phyloP scores from a whole-genome alignment of 768 basidiomycete genomes.

The Sarcomyxa edulis region DNA sequence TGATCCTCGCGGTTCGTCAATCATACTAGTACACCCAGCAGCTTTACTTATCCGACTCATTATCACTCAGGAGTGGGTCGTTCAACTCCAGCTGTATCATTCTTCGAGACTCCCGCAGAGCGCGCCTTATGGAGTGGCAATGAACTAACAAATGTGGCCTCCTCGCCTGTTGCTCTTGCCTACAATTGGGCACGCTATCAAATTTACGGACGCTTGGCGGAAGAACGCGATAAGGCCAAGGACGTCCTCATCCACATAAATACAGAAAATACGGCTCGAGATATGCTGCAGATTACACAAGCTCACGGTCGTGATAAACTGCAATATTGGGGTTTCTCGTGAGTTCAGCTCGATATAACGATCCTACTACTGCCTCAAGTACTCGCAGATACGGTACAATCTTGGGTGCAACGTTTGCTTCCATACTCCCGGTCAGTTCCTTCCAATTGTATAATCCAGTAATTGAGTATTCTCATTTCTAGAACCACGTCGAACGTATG shows the following conservation, averaged over 20 bases:
- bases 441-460: not conserved
- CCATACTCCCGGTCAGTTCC: constrained; percentile 25
- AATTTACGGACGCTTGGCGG: constrained; percentile 25
- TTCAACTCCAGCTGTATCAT: constrained; percentile 28
- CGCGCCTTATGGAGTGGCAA: constrained; percentile 19
- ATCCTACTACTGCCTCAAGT: not conserved
- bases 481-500: constrained; percentile 26
- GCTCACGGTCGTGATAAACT: constrained; percentile 27
- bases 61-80: constrained; percentile 24
- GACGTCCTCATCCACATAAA: constrained; percentile 24
- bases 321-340: constrained; percentile 24
- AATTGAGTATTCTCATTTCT: not conserved
- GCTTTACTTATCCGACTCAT: not conserved
- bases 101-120: constrained; percentile 30
- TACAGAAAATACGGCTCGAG: constrained; percentile 32
- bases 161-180: constrained; percentile 18
- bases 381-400: constrained; percentile 18
- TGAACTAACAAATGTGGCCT: constrained; percentile 16
- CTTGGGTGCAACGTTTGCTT: constrained; percentile 25
- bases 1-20: constrained; percentile 35
- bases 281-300: constrained; percentile 30
- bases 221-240: constrained; percentile 21
- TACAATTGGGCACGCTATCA: constrained; percentile 26
- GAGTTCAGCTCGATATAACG: constrained; percentile 1
- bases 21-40: too few relatives aligned